Evolutionary conservation across 805 yeast genomes (phyloP).

Genomic region (Cyberlindnera euphorbiae): DNA sequence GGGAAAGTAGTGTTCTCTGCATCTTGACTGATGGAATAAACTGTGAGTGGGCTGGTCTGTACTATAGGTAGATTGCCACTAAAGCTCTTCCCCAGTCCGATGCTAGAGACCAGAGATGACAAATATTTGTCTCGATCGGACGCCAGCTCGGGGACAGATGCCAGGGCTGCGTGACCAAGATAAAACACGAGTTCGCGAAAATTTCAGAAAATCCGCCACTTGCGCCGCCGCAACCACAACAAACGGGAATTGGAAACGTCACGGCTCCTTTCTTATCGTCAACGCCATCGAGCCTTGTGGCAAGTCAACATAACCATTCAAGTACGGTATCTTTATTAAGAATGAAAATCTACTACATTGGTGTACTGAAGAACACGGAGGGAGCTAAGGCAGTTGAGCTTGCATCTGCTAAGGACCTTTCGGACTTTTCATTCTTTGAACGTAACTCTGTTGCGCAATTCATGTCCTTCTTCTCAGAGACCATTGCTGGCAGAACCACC

Average conservation of each 20-base stretch:
- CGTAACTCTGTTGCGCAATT: constrained; percentile 79
- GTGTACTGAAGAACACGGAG: constrained; percentile 62
- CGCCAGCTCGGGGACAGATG: not conserved
- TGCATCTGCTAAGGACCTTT: constrained; percentile 73
- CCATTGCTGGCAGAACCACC: constrained; percentile 82
- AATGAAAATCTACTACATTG: constrained; percentile 92
- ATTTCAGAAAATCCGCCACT: too few relatives aligned
- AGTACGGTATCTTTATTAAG: not conserved
- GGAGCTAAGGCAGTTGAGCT: constrained; percentile 69
- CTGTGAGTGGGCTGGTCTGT: too few relatives aligned
- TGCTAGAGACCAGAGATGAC: not conserved
- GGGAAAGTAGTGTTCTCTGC: constrained; percentile 13
- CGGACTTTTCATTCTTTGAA: constrained; percentile 87
- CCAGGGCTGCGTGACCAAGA: too few relatives aligned
- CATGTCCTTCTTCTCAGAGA: constrained; percentile 89
- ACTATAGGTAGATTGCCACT: too few relatives aligned
- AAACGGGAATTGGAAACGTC: too few relatives aligned
- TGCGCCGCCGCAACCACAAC: too few relatives aligned
- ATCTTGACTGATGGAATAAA: constrained; percentile 1
- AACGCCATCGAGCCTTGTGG: too few relatives aligned
- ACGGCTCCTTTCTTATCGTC: not conserved
- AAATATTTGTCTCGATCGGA: not conserved
- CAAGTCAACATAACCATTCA: not conserved
- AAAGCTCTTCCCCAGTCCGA: too few relatives aligned
- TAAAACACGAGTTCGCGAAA: too few relatives aligned